Conservation (phyloP, 2,329 filamentous ascomycete genomes). For the Macrophomina pseudophaseolina region DNA sequence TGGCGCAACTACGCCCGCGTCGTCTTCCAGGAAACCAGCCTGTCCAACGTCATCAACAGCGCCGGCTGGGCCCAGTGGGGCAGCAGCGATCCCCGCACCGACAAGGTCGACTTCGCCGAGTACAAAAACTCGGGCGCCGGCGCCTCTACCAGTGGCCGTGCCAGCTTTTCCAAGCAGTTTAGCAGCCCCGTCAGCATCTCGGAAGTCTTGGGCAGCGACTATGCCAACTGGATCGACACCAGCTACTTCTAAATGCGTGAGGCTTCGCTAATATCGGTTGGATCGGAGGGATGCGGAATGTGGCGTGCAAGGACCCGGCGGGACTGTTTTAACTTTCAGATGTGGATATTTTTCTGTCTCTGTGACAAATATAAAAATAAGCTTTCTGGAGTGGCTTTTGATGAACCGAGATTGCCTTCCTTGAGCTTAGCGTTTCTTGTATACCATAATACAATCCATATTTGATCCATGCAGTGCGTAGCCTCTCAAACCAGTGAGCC, state of each 20-base stretch:
- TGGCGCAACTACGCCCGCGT: slow-evolving; percentile 56
- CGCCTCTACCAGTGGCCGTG: slow-evolving; percentile 48
- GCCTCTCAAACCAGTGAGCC: no score
- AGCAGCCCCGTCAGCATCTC: not conserved
- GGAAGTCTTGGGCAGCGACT: slow-evolving; percentile 16
- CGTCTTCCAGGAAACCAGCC: slow-evolving; percentile 53
- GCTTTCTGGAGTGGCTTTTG: not conserved
- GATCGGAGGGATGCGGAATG: not conserved
- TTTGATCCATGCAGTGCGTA: no score
- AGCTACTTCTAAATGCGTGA: not conserved
- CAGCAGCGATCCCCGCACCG: slow-evolving; percentile 42
- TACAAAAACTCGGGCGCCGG: slow-evolving; percentile 62
- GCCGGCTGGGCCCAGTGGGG: slow-evolving; percentile 56
- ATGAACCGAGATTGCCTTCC: not conserved
- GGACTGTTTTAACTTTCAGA: not conserved
- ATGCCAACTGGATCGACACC: slow-evolving; percentile 14
- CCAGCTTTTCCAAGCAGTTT: slow-evolving; percentile 31
- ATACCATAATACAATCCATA: not conserved
- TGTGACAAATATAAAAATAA: not conserved
- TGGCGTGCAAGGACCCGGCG: not conserved
- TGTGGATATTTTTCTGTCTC: not conserved
- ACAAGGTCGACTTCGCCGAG: slow-evolving; percentile 43
- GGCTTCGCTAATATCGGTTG: not conserved
- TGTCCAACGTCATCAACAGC: slow-evolving; percentile 61
- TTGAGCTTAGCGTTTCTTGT: not conserved